Evolutionary conservation across 2,329 filamentous ascomycete species (phyloP), one percentile per base, ranked within the genome.

Genomic region (Colletotrichum truncatum): DNA sequence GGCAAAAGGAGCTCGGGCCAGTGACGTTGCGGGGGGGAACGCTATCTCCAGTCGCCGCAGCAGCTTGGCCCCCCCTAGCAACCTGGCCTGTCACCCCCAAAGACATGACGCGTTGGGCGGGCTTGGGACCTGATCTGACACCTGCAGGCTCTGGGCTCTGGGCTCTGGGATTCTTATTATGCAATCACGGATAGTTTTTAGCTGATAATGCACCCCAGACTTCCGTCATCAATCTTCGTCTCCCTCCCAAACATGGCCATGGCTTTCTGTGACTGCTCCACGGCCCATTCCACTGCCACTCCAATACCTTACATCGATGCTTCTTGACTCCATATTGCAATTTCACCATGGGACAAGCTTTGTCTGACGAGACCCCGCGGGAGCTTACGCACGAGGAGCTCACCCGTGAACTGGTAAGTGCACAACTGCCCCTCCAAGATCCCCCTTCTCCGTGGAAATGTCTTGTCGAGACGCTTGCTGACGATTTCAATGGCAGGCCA

Each of bases 361-460:
- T 82, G 60, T 87, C 85, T 56, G 80, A 81, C 68, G 80, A 83
- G 74, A 77, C 71, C 46, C 76, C 76, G 70, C 75, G 73, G 66
- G 77, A 75, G 68, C 80, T 79, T 68, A 84, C 85, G 62, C 84
- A 80, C 68, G 84, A 87, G 71, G 78, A 86, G 73, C 75, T 87
- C 65, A 80, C 79, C 18, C 80, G 79, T 61, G 79, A 85, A 72
- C 79, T 88, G 70, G 86, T 87, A 75, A 76, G 80, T 61, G 61
- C 45, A 60, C 26, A 3, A 10, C 9, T 41, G 30, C 4, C 23
- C 16, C 2, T 16, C 5, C 10, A 28, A 5, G 14, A n/a, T n/a
- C n/a, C n/a, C 43, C 34, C 7, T 4, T 11, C 28, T 5, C 36
- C 16, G 2, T 6, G 8, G 36, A 43, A 18, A 18, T 45, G 28